Base-by-base conservation (phyloP, 805 yeast species). In the Clavispora asparagi region DNA sequence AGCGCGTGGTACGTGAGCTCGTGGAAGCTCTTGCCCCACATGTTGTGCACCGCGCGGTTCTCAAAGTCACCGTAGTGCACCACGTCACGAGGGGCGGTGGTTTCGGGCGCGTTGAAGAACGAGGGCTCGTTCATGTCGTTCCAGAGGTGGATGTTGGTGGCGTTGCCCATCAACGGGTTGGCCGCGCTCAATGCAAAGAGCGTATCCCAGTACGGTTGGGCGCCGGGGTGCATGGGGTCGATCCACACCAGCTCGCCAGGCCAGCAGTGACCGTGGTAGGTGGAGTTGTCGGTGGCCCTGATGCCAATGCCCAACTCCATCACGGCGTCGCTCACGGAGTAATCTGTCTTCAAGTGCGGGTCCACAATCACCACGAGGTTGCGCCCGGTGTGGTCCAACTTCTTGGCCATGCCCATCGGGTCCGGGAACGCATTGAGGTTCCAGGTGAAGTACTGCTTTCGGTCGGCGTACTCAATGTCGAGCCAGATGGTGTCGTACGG, bases 71-170 rank as follows among this genome's bases (percentile, higher is more conserved):
- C 95, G 59, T 70, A 77, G 55, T 92, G 97, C 33, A 91, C 56
- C 19, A 77, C 67, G 63, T 90, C 96, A 56, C 85, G 85, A 30
- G 95, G 95, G 17, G 94, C 82, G 0, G 95, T 71, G 0, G 97
- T 89, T 63, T 94, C 99, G 1, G 98, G 96, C 2, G 98, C 99
- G 55, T 84, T 80, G 62, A 94, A 94, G 6, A 94, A 85, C 0
- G 97, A 88, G 1, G 98, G 97, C 67, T 94, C 99, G 65, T 87
- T 88, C 99, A 94, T 94, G 63, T 94, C 99, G 64, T 92, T 94
- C 99, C 99, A 94, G 16, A 94, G 69, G 58, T 84, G 84, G 40
- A 89, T 64, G 59, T 94, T 94, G 12, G 77, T 70, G 9, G 85
- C 76, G 78, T 78, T 44, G 3, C 60, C 64, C 52, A 71, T 53